Base-by-base conservation (phyloP, 192 early-diverging fungal genomes). In the Entomortierella beljakovae region DNA sequence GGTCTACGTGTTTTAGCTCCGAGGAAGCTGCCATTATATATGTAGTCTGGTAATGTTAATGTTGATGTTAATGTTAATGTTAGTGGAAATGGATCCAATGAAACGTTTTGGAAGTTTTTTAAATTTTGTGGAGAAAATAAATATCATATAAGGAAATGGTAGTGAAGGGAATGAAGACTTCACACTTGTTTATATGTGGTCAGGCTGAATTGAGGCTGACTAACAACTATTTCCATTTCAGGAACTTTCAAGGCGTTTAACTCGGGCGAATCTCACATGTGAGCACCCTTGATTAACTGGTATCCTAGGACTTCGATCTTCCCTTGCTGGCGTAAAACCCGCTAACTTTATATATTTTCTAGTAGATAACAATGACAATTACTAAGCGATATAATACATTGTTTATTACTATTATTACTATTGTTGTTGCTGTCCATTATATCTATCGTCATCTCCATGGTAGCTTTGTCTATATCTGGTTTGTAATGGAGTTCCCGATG, bases 1-100 rank as follows among this genome's bases (percentile, higher is more conserved):
- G 63, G 6, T 65, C 57, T 29, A 23, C 59, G 28, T 46, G 60
- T 31, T 58, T 52, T n/a, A 57, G 33, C 35, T 67, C 64, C 1
- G 66, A 59, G 25, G 68, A 54, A 18, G 59, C 37, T 22, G 58
- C 31, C 58, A 70, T 32, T 38, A 48, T 50, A 61, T 46, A 34
- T 33, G 28, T n/a, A 57, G 18, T 33, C 2, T 4, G 32, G 50
- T 52, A 23, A 13, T 18, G 9, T 43, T 43, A 13, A 13, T 43
- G 9, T 43, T 43, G 9, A 13, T 43, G 9, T 43, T 43, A 13
- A 13, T 43, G 9, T 43, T 43, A 13, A 13, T 43, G 9, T 43
- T 43, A 13, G 9, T 43, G 42, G n/a, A n/a, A n/a, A n/a, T n/a
- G n/a, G n/a, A 43, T 43, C 42, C 42, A 23, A 6, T 6, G 50